A percentile compares a stretch with the other conserved stretches of the same genome.
phyloP scores from a whole-genome alignment of 495 filamentous ascomycete genomes.

The Lepraria neglecta region DNA sequence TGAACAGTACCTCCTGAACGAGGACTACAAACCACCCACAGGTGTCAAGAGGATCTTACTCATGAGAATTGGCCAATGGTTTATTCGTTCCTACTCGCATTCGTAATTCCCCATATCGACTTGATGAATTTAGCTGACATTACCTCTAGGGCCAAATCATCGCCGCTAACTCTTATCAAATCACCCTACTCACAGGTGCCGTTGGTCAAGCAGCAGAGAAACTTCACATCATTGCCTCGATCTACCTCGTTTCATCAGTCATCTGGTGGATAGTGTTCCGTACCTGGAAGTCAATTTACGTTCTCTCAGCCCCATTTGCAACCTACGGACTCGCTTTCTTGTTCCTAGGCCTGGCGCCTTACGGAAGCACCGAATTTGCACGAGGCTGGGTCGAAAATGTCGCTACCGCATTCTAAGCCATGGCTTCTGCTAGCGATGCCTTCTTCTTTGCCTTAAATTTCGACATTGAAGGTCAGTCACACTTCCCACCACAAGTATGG shows the following conservation, averaged over 20 bases:
- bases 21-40: conserved; percentile 59
- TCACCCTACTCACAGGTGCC: conserved; percentile 57
- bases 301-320: conserved; percentile 50
- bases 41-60: conserved; percentile 53
- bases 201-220: conserved; percentile 53
- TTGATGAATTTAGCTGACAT: neutral
- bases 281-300: conserved; percentile 49
- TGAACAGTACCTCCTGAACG: conserved; percentile 56
- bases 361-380: conserved; percentile 31
- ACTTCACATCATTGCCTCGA: conserved; percentile 56
- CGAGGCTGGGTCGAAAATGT: conserved; percentile 50
- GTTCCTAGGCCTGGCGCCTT: conserved; percentile 49
- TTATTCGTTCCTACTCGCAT: conserved; percentile 62
- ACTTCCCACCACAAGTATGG: neutral
- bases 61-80: conserved; percentile 56
- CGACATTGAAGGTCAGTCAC: conserved; percentile 48
- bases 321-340: conserved; percentile 58
- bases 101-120: conserved; percentile 30
- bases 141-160: conserved; percentile 50
- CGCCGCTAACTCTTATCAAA: conserved; percentile 62
- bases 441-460: conserved; percentile 64
- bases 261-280: conserved; percentile 60
- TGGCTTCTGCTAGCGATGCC: conserved; percentile 53
- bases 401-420: conserved; percentile 54
- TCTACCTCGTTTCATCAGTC: conserved; percentile 55